phyloP scores from a whole-genome alignment of 345 rosid species.

The Acer saccharum region DNA sequence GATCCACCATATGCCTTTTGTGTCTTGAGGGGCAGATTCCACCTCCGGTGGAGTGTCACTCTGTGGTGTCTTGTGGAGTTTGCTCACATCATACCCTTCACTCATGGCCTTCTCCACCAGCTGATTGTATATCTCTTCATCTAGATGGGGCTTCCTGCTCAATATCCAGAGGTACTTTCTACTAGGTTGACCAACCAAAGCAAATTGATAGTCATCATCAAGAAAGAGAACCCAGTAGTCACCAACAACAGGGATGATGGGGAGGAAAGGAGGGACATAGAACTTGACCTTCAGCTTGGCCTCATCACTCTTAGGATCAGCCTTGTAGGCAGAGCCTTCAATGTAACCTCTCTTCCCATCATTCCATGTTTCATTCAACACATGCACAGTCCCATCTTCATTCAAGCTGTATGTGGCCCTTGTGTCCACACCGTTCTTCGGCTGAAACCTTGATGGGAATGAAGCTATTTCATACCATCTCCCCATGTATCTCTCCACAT shows the following conservation, averaged over 20 bases:
- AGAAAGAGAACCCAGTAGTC: slow-evolving; percentile 82
- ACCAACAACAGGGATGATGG: slow-evolving; percentile 75
- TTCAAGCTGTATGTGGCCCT: slow-evolving; percentile 80
- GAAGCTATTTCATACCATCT: slow-evolving; percentile 95
- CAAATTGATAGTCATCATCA: slow-evolving; percentile 66
- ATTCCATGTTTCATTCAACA: slow-evolving; percentile 80
- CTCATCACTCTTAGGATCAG: slow-evolving; percentile 75
- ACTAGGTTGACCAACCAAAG: slow-evolving; percentile 75
- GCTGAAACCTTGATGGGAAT: slow-evolving; percentile 81
- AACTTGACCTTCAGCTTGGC: slow-evolving; percentile 93
- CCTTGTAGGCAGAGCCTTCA: slow-evolving; percentile 75
- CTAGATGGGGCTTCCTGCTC: slow-evolving; percentile 60
- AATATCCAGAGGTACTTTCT: slow-evolving; percentile 83
- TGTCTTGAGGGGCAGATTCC: slow-evolving; percentile 51
- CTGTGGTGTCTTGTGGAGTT: slow-evolving; percentile 81
- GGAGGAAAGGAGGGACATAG: slow-evolving; percentile 84
- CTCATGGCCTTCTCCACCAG: slow-evolving; percentile 64
- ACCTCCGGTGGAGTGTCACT: slow-evolving; percentile 60
- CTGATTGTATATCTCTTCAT: slow-evolving; percentile 58
- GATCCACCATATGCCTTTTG: slow-evolving; percentile 89
- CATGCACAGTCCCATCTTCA: slow-evolving; percentile 74
- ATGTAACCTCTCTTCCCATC: slow-evolving; percentile 67
- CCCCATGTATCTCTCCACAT: slow-evolving; percentile 78
- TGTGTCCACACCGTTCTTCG: slow-evolving; percentile 69
- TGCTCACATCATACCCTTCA: slow-evolving; percentile 70